phyloP scores from a whole-genome alignment of 2,329 filamentous ascomycete species.

The Fusarium fujikuroi region DNA sequence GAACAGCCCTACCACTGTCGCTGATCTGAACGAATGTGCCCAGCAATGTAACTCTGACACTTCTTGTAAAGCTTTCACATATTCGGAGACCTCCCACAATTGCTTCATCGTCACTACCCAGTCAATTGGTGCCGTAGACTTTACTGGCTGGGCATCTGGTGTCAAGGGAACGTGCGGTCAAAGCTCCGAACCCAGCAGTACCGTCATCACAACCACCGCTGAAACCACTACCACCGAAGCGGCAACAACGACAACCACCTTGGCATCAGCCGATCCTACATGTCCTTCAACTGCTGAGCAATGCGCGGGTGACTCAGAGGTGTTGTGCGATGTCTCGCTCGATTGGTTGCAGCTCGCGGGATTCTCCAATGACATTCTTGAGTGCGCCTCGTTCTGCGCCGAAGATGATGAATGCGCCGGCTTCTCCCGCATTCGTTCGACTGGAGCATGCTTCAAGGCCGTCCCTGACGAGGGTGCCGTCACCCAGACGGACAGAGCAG shows the following conservation, averaged over 20 bases:
- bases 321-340: not conserved
- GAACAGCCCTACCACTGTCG: fast-evolving
- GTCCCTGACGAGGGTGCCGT: too few relatives aligned
- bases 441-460: not conserved
- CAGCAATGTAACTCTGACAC: not conserved
- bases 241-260: not conserved
- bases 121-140: too few relatives aligned
- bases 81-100: fast-evolving
- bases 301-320: not conserved
- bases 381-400: not conserved
- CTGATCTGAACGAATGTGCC: not conserved
- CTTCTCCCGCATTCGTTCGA: not conserved
- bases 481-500: fast-evolving
- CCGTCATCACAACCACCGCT: not conserved
- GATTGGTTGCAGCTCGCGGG: fast-evolving
- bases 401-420: not conserved
- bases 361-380: not conserved
- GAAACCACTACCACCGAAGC: not conserved
- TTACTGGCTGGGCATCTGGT: not conserved
- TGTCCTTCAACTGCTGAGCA: not conserved
- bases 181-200: fast-evolving
- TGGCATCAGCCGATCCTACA: fast-evolving
- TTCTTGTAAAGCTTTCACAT: not conserved
- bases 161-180: not conserved
- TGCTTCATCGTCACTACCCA: not conserved